Evolutionary conservation across 2,329 filamentous ascomycete species (phyloP).

Genomic region (Bipolaris cookei): DNA sequence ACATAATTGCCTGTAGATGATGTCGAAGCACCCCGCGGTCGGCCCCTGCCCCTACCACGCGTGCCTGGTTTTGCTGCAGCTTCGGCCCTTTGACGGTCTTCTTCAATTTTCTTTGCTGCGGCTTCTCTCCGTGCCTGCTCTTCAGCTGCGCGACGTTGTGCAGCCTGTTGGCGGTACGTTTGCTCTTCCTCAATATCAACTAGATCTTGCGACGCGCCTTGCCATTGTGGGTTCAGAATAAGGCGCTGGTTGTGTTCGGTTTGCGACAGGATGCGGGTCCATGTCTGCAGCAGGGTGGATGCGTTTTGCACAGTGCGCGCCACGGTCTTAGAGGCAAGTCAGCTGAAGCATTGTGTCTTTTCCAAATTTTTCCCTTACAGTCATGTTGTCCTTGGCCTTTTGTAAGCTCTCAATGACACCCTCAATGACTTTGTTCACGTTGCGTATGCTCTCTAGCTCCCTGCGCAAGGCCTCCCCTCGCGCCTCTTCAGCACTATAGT

Average conservation of each 20-base stretch:
- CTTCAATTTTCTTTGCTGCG: constrained; percentile 60
- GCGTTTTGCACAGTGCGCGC: constrained; percentile 84
- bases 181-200: constrained; percentile 85
- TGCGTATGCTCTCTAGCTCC: constrained; percentile 82
- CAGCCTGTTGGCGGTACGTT: constrained; percentile 73
- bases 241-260: constrained; percentile 97
- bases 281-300: constrained; percentile 88
- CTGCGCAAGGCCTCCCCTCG: constrained; percentile 76
- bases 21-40: constrained; percentile 39
- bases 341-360: constrained; percentile 8
- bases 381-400: constrained; percentile 78
- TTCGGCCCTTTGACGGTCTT: constrained; percentile 63
- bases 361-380: constrained; percentile 57
- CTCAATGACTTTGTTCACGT: constrained; percentile 88
- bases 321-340: constrained; percentile 67
- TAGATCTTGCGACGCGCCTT: constrained; percentile 81
- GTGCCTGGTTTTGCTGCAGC: constrained; percentile 57
- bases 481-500: constrained; percentile 68
- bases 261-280: constrained; percentile 94
- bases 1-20: constrained; percentile 50
- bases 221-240: constrained; percentile 86
- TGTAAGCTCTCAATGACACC: constrained; percentile 74
- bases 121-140: constrained; percentile 80
- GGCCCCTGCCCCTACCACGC: constrained; percentile 47
- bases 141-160: constrained; percentile 76